phyloP scores from a whole-genome alignment of 371 early-diverging fungal genomes.

The Sporodiniella umbellata region DNA sequence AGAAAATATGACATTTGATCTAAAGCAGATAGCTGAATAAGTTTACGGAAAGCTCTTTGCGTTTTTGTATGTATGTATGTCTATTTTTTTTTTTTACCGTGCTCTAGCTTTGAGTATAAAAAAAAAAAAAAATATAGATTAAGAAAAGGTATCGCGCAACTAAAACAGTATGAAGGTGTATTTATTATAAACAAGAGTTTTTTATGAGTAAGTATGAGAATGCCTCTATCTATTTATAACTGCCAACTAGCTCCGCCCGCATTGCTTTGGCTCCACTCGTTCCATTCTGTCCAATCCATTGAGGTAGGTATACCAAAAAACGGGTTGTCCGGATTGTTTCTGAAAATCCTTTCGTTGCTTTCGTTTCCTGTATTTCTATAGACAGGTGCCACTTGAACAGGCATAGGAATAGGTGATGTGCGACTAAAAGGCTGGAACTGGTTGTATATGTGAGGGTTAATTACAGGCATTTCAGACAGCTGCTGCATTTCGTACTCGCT shows the following conservation, averaged over 20 bases:
- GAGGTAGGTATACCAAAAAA: constrained; percentile 44
- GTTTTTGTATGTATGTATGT: no score
- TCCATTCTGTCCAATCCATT: constrained; percentile 47
- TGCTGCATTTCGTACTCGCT: constrained; percentile 10
- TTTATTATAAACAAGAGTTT: neutral
- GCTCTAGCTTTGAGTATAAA: no score
- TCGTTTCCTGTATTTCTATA: neutral
- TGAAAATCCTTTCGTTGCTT: constrained; percentile 26
- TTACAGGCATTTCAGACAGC: constrained; percentile 14
- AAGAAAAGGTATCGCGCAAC: no score
- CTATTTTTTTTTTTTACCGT: no score
- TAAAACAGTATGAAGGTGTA: no score
- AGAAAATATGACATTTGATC: no score
- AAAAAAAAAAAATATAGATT: no score
- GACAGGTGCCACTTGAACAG: neutral
- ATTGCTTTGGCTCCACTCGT: constrained; percentile 38
- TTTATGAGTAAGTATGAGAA: neutral
- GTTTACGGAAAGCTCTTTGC: no score
- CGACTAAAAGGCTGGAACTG: neutral
- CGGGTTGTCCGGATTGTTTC: constrained; percentile 42
- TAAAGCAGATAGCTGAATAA: no score
- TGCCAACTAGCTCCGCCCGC: constrained; percentile 24
- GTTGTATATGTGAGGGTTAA: neutral
- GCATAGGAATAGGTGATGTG: constrained; percentile 1
- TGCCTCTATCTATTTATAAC: no score